These are phyloP conservation scores for Botrytis pseudocinerea DNA, from an alignment of 2,329 filamentous ascomycete species.

Conservation along the genomic window DNA sequence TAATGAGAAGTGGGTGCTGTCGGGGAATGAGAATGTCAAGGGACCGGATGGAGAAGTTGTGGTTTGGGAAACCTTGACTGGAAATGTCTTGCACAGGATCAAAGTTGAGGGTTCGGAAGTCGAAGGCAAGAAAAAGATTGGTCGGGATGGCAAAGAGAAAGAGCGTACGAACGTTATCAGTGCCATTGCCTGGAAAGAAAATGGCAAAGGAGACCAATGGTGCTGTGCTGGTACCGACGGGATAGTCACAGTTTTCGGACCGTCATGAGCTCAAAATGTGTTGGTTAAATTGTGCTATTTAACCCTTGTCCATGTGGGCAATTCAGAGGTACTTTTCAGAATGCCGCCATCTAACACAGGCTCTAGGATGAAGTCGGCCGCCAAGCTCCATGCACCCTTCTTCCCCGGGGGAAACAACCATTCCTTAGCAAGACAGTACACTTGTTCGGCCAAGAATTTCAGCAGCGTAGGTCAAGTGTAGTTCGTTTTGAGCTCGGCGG, in stretches of 20 bases:
- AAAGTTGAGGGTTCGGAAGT: constrained; percentile 43
- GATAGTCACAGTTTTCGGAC: constrained; percentile 63
- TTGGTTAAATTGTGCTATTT: background rate
- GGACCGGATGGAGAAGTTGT: constrained; percentile 46
- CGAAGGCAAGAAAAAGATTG: constrained; percentile 51
- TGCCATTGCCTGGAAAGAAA: constrained; percentile 63
- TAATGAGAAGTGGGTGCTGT: constrained; percentile 75
- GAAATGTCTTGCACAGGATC: constrained; percentile 65
- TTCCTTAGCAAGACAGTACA: background rate
- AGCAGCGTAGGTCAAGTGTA: background rate
- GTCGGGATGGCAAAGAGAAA: constrained; percentile 61
- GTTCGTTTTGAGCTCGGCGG: background rate
- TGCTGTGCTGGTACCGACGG: constrained; percentile 66
- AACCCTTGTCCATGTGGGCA: background rate
- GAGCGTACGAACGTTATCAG: constrained; percentile 60
- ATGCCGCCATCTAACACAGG: background rate
- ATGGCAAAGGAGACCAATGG: constrained; percentile 63
- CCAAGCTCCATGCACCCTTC: background rate
- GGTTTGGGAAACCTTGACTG: constrained; percentile 83
- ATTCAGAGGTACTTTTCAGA: background rate
- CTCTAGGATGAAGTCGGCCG: background rate
- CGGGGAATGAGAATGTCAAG: constrained; percentile 66
- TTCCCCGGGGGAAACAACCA: background rate
- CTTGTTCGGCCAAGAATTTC: background rate
- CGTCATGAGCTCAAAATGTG: background rate